Conservation (phyloP, 2,329 filamentous ascomycete species). For the Phialophora macrospora region DNA sequence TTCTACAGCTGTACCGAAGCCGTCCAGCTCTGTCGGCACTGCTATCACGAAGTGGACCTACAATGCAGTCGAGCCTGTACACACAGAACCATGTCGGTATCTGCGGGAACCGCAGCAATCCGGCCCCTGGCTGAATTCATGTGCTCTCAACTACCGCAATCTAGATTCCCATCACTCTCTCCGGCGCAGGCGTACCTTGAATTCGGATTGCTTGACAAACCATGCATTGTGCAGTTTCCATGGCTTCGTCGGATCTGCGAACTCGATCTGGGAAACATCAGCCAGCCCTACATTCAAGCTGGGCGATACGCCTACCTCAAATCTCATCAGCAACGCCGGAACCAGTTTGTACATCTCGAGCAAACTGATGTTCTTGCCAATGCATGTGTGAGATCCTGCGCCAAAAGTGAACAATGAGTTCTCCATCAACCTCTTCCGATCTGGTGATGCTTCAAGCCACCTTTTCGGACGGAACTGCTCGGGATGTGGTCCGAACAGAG, state of each 20-base stretch:
- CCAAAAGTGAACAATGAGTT: constrained; percentile 52
- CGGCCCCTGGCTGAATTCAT: background rate
- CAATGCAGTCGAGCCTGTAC: background rate
- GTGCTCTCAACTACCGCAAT: background rate
- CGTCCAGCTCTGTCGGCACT: background rate
- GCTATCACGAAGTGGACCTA: background rate
- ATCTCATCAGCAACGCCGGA: constrained; percentile 34
- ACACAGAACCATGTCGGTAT: too few species aligned
- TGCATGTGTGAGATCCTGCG: constrained; percentile 54
- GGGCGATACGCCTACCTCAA: constrained; percentile 23
- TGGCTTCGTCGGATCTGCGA: constrained; percentile 24
- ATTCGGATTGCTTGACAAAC: constrained; percentile 35
- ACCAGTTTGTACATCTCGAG: constrained; percentile 41
- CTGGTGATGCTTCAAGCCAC: constrained; percentile 61
- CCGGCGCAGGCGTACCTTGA: constrained; percentile 25
- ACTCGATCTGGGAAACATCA: constrained; percentile 20
- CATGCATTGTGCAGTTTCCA: constrained; percentile 34
- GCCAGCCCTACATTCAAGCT: background rate
- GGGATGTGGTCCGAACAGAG: constrained; percentile 48
- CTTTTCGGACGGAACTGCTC: constrained; percentile 63
- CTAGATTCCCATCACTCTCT: background rate
- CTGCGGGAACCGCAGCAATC: background rate
- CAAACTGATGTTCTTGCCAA: constrained; percentile 39
- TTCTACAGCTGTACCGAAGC: background rate
- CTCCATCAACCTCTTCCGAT: constrained; percentile 57